Conservation (phyloP, 83 land plant genomes). For the Diphasiastrum complanatum region DNA sequence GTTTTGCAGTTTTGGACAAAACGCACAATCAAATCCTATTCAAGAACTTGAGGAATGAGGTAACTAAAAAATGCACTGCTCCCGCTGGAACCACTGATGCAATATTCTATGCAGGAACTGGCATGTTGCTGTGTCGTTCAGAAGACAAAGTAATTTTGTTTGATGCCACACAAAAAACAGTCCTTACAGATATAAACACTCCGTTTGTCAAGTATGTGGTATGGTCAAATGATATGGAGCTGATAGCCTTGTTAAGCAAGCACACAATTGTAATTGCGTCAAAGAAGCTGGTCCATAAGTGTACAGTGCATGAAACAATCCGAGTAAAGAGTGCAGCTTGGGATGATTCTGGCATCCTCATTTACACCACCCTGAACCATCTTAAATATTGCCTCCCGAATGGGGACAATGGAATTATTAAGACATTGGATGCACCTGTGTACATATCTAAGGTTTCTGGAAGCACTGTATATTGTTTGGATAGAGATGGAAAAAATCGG, state of each 20-base stretch:
- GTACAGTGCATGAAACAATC: constrained; percentile 8
- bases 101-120: constrained; percentile 13
- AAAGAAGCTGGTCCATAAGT: too few species aligned
- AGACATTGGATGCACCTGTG: constrained; percentile 7
- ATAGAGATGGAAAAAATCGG: constrained; percentile 1
- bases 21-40: constrained; percentile 4
- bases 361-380: constrained; percentile 9
- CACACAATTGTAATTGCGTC: background rate
- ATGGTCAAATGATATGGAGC: constrained; percentile 13
- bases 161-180: background rate
- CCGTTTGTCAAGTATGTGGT: constrained; percentile 1
- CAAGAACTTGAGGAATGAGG: constrained; percentile 5
- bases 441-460: constrained; percentile 5
- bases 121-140: background rate
- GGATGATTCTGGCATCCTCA: constrained; percentile 10
- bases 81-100: constrained; percentile 4
- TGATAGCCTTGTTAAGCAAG: constrained; percentile 6
- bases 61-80: background rate
- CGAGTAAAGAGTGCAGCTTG: constrained; percentile 9
- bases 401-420: constrained; percentile 10
- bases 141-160: constrained; percentile 10
- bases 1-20: too few species aligned
- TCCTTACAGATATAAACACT: constrained; percentile 7
- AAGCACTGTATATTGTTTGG: background rate
- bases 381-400: constrained; percentile 13